Base-by-base conservation (phyloP, 2,329 filamentous ascomycete species). In the Aspergillus calidoustus region DNA sequence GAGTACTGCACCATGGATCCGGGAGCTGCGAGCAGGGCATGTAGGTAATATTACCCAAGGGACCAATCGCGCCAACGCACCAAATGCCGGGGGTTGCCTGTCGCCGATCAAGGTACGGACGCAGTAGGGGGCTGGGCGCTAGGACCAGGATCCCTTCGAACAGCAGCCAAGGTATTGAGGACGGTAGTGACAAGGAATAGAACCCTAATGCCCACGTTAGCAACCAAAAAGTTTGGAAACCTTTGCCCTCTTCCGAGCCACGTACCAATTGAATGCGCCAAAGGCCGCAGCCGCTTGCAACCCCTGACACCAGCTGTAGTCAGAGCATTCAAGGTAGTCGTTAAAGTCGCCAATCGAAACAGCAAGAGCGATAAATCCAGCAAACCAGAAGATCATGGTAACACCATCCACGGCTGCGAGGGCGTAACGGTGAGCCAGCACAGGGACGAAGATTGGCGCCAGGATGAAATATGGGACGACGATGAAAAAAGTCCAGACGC, bases 381-480 rank as follows among this genome's bases (percentile, higher is more conserved):
- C 89, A 72, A 97, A 95, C 93, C 93, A 97, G 81, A 96, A 96
- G 60, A 96, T 83, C 79, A 90, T 89, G 9, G 91, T 95, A 25
- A 95, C 67, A 51, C 81, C 82, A 71, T 96, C 91, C 34, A 91
- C 82, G 1, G 71, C 87, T 19, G 93, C 80, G 17, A 92, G 85
- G 49, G 83, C 86, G 54, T 87, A 86, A 56, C 83, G 85, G 75
- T 92, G 87, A 69, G 88, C 88, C 11, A 87, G 69, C 25, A 80
- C 80, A 3, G 85, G 82, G 69, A 87, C 81, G 77, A 87, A 88
- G 48, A 85, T 79, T 1, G 91, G 91, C 3, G 88, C 82, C 54
- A 93, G 64, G 69, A 87, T 82, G 63, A 96, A 84, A 76, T 93
- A 94, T 58, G 85, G 76, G 38, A 94, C 82, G 1, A 81, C 80